Evolutionary conservation across 2,329 filamentous ascomycete genomes (phyloP).

Genomic region (Trichoderma gracile): DNA sequence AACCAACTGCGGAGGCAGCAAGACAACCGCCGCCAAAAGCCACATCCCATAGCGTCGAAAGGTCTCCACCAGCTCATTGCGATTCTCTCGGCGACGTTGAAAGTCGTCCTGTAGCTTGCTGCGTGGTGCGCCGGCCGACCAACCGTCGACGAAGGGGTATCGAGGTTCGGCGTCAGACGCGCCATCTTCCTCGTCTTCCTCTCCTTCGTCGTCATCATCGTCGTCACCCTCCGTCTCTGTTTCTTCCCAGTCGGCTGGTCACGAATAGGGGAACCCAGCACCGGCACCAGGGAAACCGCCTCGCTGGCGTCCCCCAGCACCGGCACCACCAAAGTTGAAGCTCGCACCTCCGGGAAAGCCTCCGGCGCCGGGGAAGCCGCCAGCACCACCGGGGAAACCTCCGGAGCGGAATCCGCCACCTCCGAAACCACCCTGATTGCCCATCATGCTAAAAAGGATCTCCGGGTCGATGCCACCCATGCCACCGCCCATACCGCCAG

Average conservation of each 20-base stretch:
- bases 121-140: constrained; percentile 24
- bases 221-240: constrained; percentile 40
- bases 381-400: constrained; percentile 53
- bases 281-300: constrained; percentile 39
- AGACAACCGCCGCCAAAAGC: constrained; percentile 47
- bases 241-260: constrained; percentile 48
- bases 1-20: constrained; percentile 49
- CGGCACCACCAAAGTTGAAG: constrained; percentile 54
- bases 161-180: constrained; percentile 23
- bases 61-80: constrained; percentile 43
- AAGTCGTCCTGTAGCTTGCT: constrained; percentile 36
- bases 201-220: constrained; percentile 35
- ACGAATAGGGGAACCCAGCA: constrained; percentile 48
- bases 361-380: constrained; percentile 51
- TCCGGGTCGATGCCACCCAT: constrained; percentile 73
- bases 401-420: constrained; percentile 55
- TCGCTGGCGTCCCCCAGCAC: constrained; percentile 40
- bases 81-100: constrained; percentile 39
- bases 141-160: constrained; percentile 15
- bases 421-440: constrained; percentile 60
- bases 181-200: constrained; percentile 36
- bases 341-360: constrained; percentile 51
- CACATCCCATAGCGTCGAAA: constrained; percentile 47
- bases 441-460: constrained; percentile 84
- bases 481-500: constrained; percentile 64